Evolutionary conservation across 139 green algal species (phyloP), one percentile per base, ranked within the genome.

Genomic region (Desmodesmus armatus): DNA sequence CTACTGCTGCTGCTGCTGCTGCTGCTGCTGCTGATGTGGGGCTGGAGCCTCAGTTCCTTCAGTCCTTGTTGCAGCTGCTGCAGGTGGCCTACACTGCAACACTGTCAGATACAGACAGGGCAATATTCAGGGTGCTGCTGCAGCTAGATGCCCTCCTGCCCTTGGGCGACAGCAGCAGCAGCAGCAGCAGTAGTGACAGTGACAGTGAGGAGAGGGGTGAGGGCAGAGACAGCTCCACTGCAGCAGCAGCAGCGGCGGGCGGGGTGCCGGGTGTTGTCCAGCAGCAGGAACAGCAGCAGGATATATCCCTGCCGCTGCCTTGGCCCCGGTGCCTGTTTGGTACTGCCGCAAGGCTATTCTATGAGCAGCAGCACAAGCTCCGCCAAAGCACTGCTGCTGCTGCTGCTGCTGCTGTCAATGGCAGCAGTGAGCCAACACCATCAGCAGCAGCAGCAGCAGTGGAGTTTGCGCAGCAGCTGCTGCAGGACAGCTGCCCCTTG

Each of bases 111-210:
- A 71, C 83, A 51, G 93, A 96, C 80, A 58, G 85, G 6, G 91
- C 93, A 2, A 39, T 91, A 29, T 87, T 94, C 83, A 85, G 88
- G 43, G 51, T 93, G 21, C 51, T 93, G 47, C 80, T 90, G 25
- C 69, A 85, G 23, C 80, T 96, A 62, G 93, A 95, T 76, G 67
- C 23, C 33, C 9, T 65, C 29, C 41, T 75, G 44, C 62, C 62
- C 2, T 7, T 39, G 85, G n/a, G n/a, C 84, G 13, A 74, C 78
- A 21, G 78, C 88, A 43, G 85, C 85, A 62, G n/a, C 39, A 80
- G 69, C 77, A 86, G 79, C 31, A 67, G 43, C 44, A 47, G 33
- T 9, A 69, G 47, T 44, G 51, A 37, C 33, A 44, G 33, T 41
- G 5, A 44, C 27, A 44, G 43, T 39, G 15, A 60, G 19, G 11